Conservation (phyloP, 2,329 filamentous ascomycete species). For the Cyphellophora attinorum region DNA sequence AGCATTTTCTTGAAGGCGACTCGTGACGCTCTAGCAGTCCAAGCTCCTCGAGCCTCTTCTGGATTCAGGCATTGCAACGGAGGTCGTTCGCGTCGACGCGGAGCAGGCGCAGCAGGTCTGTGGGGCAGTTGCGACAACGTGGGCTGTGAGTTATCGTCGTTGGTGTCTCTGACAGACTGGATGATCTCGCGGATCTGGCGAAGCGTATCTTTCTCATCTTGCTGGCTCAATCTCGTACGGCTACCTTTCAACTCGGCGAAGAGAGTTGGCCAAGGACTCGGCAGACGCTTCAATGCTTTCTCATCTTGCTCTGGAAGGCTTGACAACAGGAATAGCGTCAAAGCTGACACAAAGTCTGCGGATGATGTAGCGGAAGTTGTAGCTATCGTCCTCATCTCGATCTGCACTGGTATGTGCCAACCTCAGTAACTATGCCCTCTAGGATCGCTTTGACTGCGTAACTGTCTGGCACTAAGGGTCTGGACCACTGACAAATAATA, state of each 20-base stretch:
- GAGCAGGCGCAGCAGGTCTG: too few species aligned
- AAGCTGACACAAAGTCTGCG: conserved; percentile 74
- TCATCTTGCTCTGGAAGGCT: conserved; percentile 72
- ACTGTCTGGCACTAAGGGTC: conserved; percentile 48
- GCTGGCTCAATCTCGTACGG: conserved; percentile 62
- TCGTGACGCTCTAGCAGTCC: conserved; percentile 9
- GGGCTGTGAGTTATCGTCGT: too few species aligned
- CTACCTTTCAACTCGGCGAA: conserved; percentile 75
- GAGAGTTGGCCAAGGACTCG: conserved; percentile 71
- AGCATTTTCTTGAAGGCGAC: conserved; percentile 66
- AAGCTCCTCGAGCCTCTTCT: conserved; percentile 5
- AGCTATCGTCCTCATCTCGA: conserved; percentile 67
- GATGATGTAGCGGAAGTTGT: conserved; percentile 71
- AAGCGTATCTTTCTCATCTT: too few species aligned
- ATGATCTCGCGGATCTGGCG: too few species aligned
- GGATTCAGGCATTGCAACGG: too few species aligned
- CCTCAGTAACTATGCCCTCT: conserved; percentile 31
- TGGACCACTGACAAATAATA: conserved; percentile 69
- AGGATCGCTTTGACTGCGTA: conserved; percentile 31
- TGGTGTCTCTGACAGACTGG: too few species aligned
- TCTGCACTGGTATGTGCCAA: conserved; percentile 41
- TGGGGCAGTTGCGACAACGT: too few species aligned
- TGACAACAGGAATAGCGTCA: conserved; percentile 73
- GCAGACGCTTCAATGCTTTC: conserved; percentile 70
- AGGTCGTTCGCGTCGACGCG: too few species aligned